phyloP scores from a whole-genome alignment of 805 yeast species.

The Yamadazyma kitorensis region DNA sequence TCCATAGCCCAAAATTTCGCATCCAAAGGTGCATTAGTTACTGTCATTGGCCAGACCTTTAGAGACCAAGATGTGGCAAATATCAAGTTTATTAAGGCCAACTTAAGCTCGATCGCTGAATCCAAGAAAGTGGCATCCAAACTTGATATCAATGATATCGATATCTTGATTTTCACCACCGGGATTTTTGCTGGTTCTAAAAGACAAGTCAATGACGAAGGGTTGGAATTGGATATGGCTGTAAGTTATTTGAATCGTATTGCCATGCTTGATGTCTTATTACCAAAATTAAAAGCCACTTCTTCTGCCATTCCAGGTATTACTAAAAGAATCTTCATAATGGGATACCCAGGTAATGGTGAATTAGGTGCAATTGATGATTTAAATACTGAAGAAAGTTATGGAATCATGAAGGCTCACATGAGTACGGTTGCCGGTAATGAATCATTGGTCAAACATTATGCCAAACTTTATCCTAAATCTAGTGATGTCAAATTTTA shows the following conservation, averaged over 20 bases:
- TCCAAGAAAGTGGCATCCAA: no score
- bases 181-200: no score
- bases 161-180: no score
- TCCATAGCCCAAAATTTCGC: no score
- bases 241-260: slow-evolving; percentile 35
- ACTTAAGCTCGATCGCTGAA: no score
- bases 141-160: no score
- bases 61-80: slow-evolving; percentile 1
- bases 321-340: slow-evolving; percentile 32
- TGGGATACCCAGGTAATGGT: slow-evolving; percentile 44
- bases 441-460: slow-evolving; percentile 29
- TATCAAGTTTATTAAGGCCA: slow-evolving; percentile 1
- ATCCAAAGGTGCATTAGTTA: no score
- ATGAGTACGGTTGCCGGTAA: slow-evolving; percentile 44
- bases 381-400: slow-evolving; percentile 28
- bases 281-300: slow-evolving; percentile 17
- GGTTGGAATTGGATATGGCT: slow-evolving; percentile 33
- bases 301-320: slow-evolving; percentile 6
- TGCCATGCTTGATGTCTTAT: slow-evolving; percentile 25
- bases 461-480: slow-evolving; percentile 14
- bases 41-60: no score
- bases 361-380: slow-evolving; percentile 31
- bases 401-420: slow-evolving; percentile 27
- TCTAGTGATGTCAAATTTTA: slow-evolving; percentile 19
- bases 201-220: no score